Evolutionary conservation across 2,329 filamentous ascomycete genomes (phyloP).

Genomic region (Monilinia fructigena): DNA sequence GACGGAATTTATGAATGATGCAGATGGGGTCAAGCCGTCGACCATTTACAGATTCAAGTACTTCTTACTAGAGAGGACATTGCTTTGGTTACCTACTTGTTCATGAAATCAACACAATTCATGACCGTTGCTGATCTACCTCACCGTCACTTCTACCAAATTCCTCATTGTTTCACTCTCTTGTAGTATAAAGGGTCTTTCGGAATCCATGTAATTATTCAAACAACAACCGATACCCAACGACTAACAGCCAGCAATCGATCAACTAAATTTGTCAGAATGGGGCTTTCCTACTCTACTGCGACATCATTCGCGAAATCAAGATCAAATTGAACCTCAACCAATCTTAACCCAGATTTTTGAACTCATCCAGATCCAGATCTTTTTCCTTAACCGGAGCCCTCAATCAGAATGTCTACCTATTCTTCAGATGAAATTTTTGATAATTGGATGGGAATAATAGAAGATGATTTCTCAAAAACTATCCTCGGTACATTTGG

Average conservation of each 20-base stretch:
- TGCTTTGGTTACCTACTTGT: no score
- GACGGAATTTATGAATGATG: no score
- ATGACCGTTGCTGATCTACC: no score
- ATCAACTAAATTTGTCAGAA: neutral
- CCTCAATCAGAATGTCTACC: neutral
- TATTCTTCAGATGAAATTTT: constrained; percentile 31
- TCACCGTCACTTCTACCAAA: no score
- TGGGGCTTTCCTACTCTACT: neutral
- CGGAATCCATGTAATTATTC: neutral
- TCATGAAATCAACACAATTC: no score
- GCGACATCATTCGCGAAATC: neutral
- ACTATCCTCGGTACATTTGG: constrained; percentile 31
- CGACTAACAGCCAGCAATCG: no score
- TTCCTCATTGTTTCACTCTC: no score
- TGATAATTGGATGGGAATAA: constrained; percentile 30
- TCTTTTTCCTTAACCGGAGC: neutral
- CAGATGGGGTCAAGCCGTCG: no score
- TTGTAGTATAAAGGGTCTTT: no score
- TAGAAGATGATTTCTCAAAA: constrained; percentile 29
- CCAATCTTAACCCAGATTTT: neutral
- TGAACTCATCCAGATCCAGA: no score
- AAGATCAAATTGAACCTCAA: neutral
- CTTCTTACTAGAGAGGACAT: no score
- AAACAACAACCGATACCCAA: constrained; percentile 5
- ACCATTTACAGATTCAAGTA: no score